Base-by-base conservation (phyloP, 2,329 filamentous ascomycete species). In the Aspergillus udagawae region DNA sequence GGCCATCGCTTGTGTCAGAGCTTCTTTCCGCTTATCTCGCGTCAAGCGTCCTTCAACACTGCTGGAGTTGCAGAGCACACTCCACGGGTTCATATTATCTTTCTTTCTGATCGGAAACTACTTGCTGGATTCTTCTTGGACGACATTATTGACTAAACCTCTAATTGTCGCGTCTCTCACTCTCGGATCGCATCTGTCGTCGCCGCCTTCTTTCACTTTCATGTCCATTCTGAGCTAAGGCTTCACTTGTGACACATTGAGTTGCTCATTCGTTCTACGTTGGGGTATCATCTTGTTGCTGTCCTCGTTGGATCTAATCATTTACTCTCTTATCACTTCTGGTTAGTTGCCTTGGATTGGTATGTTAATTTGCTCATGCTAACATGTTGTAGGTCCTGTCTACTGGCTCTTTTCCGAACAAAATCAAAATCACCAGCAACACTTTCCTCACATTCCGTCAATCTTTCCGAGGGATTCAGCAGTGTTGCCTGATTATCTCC, bases 171-270 rank as follows among this genome's bases (percentile, higher is more conserved):
- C 38, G 52, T 54, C 52, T 56, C 56, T 61, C 62, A 61, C 65
- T 61, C 61, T 63, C 55, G 55, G 60, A 64, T 66, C 61, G 58
- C 60, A 64, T 65, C 61, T 62, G 55, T 61, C 57, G 52, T 65
- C 67, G 23, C 44, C 56, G 55, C 63, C 62, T 58, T 62, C 62
- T 58, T 62, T 60, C 45, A 29, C 49, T 56, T 55, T 55, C 48
- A 56, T 29, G 23, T 52, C 47, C 38, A 28, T 54, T 49, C 25
- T 51, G 57, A 42, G 45, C 48, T 56, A 48, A 52, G 55, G 49
- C 55, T 56, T 62, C 51, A 49, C 51, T 56, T 47, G 50, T 35
- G 55, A 53, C 44, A 51, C 53, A 44, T 51, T 59, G 60, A 61
- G 47, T 56, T 44, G 28, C 45, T 62, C 55, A 49, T 56, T 65